Conservation (phyloP, 352 stramenopile species). For the Pythium folliculosum region DNA sequence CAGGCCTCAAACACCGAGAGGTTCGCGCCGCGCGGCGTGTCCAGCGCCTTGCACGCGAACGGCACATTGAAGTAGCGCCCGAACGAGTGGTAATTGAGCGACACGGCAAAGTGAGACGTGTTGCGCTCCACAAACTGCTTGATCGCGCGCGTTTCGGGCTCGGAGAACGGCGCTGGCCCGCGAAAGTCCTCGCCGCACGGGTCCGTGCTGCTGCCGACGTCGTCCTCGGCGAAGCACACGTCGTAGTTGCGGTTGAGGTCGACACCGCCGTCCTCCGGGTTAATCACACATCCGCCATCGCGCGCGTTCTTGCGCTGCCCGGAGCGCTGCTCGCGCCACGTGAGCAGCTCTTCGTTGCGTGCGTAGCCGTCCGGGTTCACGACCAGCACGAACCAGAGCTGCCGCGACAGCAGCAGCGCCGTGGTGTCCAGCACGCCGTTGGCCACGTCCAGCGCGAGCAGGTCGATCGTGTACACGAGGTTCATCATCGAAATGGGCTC, state of each 20-base stretch:
- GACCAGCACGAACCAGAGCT: constrained; percentile 84
- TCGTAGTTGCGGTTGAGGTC: constrained; percentile 89
- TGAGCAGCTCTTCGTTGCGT: constrained; percentile 61
- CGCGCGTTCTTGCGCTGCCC: constrained; percentile 78
- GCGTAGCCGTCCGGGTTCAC: constrained; percentile 86
- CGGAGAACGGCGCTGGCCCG: constrained; percentile 66
- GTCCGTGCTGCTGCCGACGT: constrained; percentile 60
- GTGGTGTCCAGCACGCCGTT: constrained; percentile 60
- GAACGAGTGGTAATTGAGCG: constrained; percentile 87
- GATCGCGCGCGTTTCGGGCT: constrained; percentile 80
- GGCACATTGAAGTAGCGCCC: constrained; percentile 82
- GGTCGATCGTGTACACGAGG: constrained; percentile 81
- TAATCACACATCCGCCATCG: constrained; percentile 11
- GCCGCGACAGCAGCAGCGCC: constrained; percentile 58
- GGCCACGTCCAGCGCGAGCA: constrained; percentile 55
- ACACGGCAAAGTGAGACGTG: constrained; percentile 54
- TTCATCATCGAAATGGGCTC: constrained; percentile 92
- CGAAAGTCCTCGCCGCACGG: constrained; percentile 79
- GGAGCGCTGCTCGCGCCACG: constrained; percentile 47
- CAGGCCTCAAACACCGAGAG: constrained; percentile 50
- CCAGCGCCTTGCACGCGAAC: constrained; percentile 75
- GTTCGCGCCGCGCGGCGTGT: constrained; percentile 36
- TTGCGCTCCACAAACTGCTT: constrained; percentile 59
- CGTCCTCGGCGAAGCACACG: constrained; percentile 68
- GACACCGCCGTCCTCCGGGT: constrained; percentile 48